Conservation (phyloP, 2,329 filamentous ascomycete genomes). For the Aspergillus calidoustus region DNA sequence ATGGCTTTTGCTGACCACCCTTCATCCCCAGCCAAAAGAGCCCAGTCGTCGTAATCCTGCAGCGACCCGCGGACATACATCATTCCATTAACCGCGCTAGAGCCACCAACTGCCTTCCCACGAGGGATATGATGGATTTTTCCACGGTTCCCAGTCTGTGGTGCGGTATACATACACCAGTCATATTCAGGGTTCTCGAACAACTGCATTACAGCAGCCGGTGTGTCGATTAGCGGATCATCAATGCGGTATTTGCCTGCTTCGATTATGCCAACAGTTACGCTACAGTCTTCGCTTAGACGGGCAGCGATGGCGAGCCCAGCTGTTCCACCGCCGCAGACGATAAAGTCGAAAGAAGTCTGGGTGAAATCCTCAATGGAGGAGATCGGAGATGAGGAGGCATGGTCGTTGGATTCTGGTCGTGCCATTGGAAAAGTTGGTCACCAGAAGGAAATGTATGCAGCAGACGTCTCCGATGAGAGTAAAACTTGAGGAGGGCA, state of each 20-base stretch:
- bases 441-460: too few species aligned
- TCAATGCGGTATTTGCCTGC: conserved; percentile 43
- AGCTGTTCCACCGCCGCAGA: conserved; percentile 60
- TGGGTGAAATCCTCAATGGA: conserved; percentile 1
- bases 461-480: too few species aligned
- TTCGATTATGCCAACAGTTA: conserved; percentile 51
- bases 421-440: too few species aligned
- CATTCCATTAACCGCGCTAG: conserved; percentile 42
- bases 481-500: too few species aligned
- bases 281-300: conserved; percentile 47
- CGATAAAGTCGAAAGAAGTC: conserved; percentile 35
- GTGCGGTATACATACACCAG: conserved; percentile 35
- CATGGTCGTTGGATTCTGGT: too few species aligned
- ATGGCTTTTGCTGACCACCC: conserved; percentile 30
- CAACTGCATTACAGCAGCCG: conserved; percentile 27
- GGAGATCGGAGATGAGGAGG: too few species aligned
- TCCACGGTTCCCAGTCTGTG: conserved; percentile 29
- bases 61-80: conserved; percentile 47
- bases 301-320: conserved; percentile 49
- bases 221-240: conserved; percentile 33
- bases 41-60: conserved; percentile 41
- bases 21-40: conserved; percentile 29
- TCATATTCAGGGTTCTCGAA: conserved; percentile 41
- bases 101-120: conserved; percentile 40
- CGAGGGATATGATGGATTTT: conserved; percentile 31